Percentiles rank a stretch among this genome's conserved stretches.
Evolutionary conservation across 2,329 filamentous ascomycete species (phyloP).

Genomic region (Botrytis byssoidea): DNA sequence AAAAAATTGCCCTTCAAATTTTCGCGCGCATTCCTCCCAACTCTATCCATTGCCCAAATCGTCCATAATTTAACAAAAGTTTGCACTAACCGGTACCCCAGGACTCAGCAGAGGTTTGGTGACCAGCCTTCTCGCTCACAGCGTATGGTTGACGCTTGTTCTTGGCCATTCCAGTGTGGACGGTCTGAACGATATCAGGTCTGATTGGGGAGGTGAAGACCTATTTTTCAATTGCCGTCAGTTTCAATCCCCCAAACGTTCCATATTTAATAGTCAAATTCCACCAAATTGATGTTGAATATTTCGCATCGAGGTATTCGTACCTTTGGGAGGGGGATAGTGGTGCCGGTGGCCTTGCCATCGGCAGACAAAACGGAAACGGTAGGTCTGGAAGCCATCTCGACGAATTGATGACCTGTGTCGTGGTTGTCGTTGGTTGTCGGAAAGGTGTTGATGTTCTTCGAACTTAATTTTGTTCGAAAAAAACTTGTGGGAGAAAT

Average conservation of each 20-base stretch:
- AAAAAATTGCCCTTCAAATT: background rate
- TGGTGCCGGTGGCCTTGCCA: slow-evolving; percentile 86
- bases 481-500: slow-evolving; percentile 15
- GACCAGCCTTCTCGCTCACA: slow-evolving; percentile 99
- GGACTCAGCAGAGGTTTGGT: slow-evolving; percentile 99
- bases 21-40: background rate
- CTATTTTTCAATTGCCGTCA: slow-evolving; percentile 36
- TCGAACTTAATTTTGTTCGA: slow-evolving; percentile 8
- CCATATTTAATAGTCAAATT: background rate
- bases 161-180: slow-evolving; percentile 99
- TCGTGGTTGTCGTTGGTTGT: slow-evolving; percentile 34
- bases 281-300: slow-evolving; percentile 1
- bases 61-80: slow-evolving; percentile 26
- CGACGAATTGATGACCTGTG: slow-evolving; percentile 37
- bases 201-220: slow-evolving; percentile 98
- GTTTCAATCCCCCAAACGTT: slow-evolving; percentile 24
- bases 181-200: slow-evolving; percentile 92
- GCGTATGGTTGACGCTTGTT: slow-evolving; percentile 99
- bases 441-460: slow-evolving; percentile 19
- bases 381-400: slow-evolving; percentile 92
- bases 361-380: slow-evolving; percentile 96
- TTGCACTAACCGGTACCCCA: slow-evolving; percentile 91
- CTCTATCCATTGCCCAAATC: background rate
- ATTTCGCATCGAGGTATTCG: slow-evolving; percentile 21
- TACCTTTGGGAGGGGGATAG: slow-evolving; percentile 80